A percentile compares a stretch with the other conserved stretches of the same genome.
Evolutionary conservation across 495 filamentous ascomycete genomes (phyloP).

Genomic region (Lophiostoma macrostomum): DNA sequence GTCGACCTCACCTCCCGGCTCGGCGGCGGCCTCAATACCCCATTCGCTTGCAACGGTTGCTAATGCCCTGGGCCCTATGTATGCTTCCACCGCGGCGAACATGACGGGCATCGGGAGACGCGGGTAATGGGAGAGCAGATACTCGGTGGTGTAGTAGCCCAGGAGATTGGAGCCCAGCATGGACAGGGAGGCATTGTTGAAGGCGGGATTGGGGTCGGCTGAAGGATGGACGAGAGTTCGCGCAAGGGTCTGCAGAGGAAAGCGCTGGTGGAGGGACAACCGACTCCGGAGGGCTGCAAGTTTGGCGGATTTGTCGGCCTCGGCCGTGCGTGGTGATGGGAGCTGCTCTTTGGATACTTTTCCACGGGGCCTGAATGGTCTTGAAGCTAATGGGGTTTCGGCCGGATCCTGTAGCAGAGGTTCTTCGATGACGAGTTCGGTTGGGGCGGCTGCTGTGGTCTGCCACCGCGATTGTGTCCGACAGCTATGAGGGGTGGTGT

Average conservation of each 20-base stretch:
- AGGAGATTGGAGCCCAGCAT: constrained; percentile 79
- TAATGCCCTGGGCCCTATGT: constrained; percentile 69
- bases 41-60: constrained; percentile 70
- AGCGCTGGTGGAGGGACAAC: constrained; percentile 72
- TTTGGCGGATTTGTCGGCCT: constrained; percentile 76
- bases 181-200: constrained; percentile 80
- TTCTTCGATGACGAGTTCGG: neutral
- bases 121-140: constrained; percentile 80
- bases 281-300: constrained; percentile 91
- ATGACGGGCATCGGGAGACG: constrained; percentile 81
- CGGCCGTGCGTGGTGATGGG: constrained; percentile 66
- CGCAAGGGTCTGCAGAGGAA: constrained; percentile 83
- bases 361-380: too few relatives aligned
- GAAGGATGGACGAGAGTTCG: constrained; percentile 80
- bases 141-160: constrained; percentile 81
- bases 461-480: constrained; percentile 20
- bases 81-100: constrained; percentile 79
- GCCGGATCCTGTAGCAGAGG: too few relatives aligned
- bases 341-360: constrained; percentile 31
- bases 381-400: too few relatives aligned
- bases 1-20: constrained; percentile 86
- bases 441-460: constrained; percentile 6
- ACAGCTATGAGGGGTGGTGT: constrained; percentile 32
- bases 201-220: constrained; percentile 68
- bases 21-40: constrained; percentile 82